Base-by-base conservation (phyloP, 1,139 yeast genomes). In the Komagataea norvegica region DNA sequence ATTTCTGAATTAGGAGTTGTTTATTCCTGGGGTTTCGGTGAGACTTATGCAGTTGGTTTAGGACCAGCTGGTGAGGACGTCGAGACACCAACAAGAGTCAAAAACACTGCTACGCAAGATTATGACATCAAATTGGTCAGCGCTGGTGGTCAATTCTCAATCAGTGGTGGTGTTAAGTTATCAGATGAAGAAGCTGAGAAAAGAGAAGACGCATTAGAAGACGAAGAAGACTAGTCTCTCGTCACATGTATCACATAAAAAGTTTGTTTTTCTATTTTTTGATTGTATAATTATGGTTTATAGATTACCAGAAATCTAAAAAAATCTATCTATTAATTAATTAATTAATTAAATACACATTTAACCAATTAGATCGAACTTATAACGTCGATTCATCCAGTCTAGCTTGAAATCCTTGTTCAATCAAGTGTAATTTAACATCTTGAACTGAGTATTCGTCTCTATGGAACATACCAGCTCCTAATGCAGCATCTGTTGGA, bases 11-110 rank as follows among this genome's bases (percentile, higher is more conserved):
- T 86, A 50, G 98, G 99, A 6, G 66, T 84, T 41, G 85, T 79
- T 1, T 91, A 80, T 65, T 76, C 96, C 1, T 91, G 99, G 99
- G 99, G 99, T 1, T 91, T 89, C 58, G 96, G 93, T 33, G 97
- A 89, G 49, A 88, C 96, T 1, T 91, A 86, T 59, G 98, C 95
- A 17, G 80, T 91, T 24, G 99, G 99, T 5, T 78, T 88, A 43
- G 98, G 98, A 8, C 91, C 89, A 8, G 72, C 82, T 24, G 95
- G 86, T 32, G 96, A 85, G 34, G 97, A 89, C 58, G 80, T 88
- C 33, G 95, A 82, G 42, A 65, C 65, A 16, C 96, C 96, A 32
- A 83, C 95, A 1, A 73, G 91, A 57, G 86, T 91, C 52, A 78
- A 79, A 47, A 91, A 91, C 60, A 91, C 97, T 7, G 98, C 99